phyloP scores from a whole-genome alignment of 164 flowering plant species.

The Kalanchoe fedtschenkoi region DNA sequence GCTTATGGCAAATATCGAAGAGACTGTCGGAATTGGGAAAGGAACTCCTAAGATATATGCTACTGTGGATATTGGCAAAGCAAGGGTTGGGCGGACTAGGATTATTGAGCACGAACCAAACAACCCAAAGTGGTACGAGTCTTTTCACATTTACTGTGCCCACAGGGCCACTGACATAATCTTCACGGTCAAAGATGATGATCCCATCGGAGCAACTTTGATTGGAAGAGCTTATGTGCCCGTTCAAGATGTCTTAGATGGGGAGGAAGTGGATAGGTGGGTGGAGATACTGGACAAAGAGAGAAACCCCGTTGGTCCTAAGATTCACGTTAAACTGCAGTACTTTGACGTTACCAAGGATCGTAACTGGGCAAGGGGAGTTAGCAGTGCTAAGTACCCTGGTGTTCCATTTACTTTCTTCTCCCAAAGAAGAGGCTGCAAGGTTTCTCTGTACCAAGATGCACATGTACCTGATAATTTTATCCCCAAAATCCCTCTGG shows the following conservation, averaged over 20 bases:
- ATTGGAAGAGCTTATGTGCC: constrained; percentile 61
- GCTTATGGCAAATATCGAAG: constrained; percentile 2
- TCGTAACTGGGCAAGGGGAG: constrained; percentile 34
- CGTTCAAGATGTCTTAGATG: constrained; percentile 26
- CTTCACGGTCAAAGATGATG: constrained; percentile 43
- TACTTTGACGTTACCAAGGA: constrained; percentile 26
- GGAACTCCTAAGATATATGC: constrained; percentile 25
- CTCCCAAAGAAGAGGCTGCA: constrained; percentile 40
- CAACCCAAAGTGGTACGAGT: constrained; percentile 45
- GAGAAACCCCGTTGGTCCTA: constrained; percentile 24
- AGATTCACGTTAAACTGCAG: constrained; percentile 41
- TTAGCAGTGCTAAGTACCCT: constrained; percentile 17
- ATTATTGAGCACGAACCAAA: constrained; percentile 15
- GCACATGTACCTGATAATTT: constrained; percentile 44
- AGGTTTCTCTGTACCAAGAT: constrained; percentile 47
- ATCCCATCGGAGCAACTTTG: constrained; percentile 42
- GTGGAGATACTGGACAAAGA: constrained; percentile 34
- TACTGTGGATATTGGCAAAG: constrained; percentile 48
- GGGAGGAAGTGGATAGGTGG: constrained; percentile 29
- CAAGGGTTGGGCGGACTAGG: constrained; percentile 47
- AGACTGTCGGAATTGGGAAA: constrained; percentile 1
- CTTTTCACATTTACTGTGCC: constrained; percentile 59
- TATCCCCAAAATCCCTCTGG: no score
- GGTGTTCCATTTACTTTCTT: constrained; percentile 49
- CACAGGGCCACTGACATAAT: constrained; percentile 35